Evolutionary conservation across 345 rosid species (phyloP), one percentile per base, ranked within the genome.

Genomic region (Boechera retrofracta): DNA sequence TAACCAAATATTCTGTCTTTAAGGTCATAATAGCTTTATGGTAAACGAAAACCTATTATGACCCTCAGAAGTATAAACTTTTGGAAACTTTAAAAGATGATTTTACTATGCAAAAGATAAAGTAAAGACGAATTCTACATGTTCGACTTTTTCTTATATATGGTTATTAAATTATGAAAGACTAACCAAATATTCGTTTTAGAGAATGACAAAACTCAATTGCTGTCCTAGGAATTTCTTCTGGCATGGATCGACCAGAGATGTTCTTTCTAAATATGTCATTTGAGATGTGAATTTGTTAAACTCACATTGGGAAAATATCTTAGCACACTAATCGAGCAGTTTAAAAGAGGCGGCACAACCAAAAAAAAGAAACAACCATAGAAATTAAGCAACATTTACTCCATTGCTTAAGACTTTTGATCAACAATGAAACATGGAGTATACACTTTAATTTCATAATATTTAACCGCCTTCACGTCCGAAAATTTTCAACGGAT

Each of bases 41-140:
- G 72, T 57, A 55, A 55, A 71, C 61, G 67, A 71, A 56, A 59
- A 71, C 76, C 61, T 77, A 55, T 6, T 24, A 36, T 77, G 72
- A 47, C 60, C 57, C 49, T 47, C 3, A 52, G 5, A 35, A 32
- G 60, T 64, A 29, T 18, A 51, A 77, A 36, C 67, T 71, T 77
- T 63, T 64, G 21, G 72, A 64, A 38, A 47, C 29, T 35, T 5
- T 42, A 18, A 69, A 62, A 63, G 65, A 18, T 69, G 41, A 33
- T 42, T 49, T 52, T 13, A 28, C 70, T 21, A 64, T 42, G 18
- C 54, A 52, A 51, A 51, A 42, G 47, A 3, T 41, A 53, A 51
- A 41, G 4, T 21, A 33, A 66, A 45, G 67, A 6, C 39, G 36
- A 75, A 47, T 57, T 42, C 13, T 33, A 58, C 36, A 47, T 35